Evolutionary conservation across 106 monocot genomes (phyloP).

Genomic region (Xerophyta viscosa): DNA sequence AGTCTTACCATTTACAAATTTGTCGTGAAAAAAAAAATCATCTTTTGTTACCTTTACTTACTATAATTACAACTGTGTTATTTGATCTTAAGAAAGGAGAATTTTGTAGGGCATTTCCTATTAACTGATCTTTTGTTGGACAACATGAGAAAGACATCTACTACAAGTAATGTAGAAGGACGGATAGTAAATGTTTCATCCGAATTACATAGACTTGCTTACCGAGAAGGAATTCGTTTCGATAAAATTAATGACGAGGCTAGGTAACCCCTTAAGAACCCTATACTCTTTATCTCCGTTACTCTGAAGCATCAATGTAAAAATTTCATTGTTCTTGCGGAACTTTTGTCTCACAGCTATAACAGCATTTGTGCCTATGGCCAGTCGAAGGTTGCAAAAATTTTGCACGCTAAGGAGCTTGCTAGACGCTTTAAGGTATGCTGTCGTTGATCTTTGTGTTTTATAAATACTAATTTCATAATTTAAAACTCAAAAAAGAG

Average conservation of each 20-base stretch:
- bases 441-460: too few species aligned
- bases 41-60: too few species aligned
- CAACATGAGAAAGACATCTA: constrained; percentile 43
- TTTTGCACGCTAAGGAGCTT: constrained; percentile 59
- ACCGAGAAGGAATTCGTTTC: constrained; percentile 16
- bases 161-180: constrained; percentile 31
- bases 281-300: too few species aligned
- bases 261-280: constrained; percentile 4
- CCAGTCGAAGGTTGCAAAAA: constrained; percentile 79
- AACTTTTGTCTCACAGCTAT: constrained; percentile 30
- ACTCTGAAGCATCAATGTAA: background rate
- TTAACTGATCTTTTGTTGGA: constrained; percentile 61
- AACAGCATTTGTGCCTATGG: constrained; percentile 35
- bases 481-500: too few species aligned
- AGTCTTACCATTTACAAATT: too few species aligned
- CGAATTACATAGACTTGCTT: background rate
- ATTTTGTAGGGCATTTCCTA: constrained; percentile 63
- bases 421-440: constrained; percentile 47
- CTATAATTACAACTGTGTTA: too few species aligned
- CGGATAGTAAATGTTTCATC: constrained; percentile 30
- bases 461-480: too few species aligned
- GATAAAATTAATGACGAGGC: constrained; percentile 14
- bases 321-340: background rate
- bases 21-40: too few species aligned
- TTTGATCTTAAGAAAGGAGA: too few species aligned